Evolutionary conservation across 2,329 filamentous ascomycete genomes (phyloP).

Genomic region (Huntiella decipiens): DNA sequence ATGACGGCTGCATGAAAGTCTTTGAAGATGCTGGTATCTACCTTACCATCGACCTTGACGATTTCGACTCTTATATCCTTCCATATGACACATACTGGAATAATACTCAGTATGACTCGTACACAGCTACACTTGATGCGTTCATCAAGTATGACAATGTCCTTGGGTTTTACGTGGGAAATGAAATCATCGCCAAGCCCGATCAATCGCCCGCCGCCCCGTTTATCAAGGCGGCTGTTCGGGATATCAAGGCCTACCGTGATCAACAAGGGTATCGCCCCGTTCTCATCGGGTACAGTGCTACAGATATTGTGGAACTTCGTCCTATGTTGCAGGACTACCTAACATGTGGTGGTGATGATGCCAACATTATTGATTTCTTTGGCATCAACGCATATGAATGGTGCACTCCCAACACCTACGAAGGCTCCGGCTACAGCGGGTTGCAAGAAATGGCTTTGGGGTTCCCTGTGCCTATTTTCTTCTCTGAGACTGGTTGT

Average conservation of each 20-base stretch:
- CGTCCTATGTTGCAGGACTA: conserved; percentile 48
- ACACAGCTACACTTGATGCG: conserved; percentile 53
- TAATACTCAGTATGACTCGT: conserved; percentile 46
- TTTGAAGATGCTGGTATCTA: conserved; percentile 72
- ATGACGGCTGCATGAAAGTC: conserved; percentile 62
- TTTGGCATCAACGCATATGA: conserved; percentile 75
- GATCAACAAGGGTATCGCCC: conserved; percentile 56
- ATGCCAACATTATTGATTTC: conserved; percentile 57
- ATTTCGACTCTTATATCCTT: conserved; percentile 49
- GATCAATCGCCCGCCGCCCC: conserved; percentile 48
- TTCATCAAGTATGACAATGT: conserved; percentile 65
- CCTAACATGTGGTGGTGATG: conserved; percentile 56
- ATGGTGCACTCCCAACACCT: conserved; percentile 47
- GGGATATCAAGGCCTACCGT: conserved; percentile 69
- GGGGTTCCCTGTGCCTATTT: conserved; percentile 64
- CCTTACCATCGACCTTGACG: conserved; percentile 66
- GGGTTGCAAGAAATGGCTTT: conserved; percentile 47
- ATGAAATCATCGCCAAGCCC: conserved; percentile 57
- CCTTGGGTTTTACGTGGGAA: conserved; percentile 71
- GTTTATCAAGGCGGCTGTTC: conserved; percentile 63
- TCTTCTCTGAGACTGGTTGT: conserved; percentile 81
- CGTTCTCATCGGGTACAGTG: conserved; percentile 74
- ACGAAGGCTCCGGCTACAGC: conserved; percentile 47
- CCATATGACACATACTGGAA: conserved; percentile 53
- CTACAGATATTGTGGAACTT: conserved; percentile 59